Percentiles rank a stretch among this genome's conserved stretches.
Evolutionary conservation across 495 filamentous ascomycete genomes (phyloP).

Genomic region (Pyrenopolyporus hunteri): DNA sequence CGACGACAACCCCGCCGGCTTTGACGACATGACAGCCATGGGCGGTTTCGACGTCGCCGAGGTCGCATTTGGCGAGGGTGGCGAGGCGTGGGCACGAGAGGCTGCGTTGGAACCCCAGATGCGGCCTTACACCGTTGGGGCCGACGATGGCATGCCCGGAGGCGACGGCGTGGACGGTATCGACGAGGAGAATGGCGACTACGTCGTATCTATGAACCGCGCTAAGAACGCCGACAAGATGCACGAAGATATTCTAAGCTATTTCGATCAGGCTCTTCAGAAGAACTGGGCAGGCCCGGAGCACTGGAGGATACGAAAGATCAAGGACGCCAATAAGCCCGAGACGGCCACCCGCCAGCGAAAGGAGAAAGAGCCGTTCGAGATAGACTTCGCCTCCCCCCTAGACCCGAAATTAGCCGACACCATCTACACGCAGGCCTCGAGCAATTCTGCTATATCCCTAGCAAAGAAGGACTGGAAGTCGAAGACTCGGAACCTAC

Average conservation of each 20-base stretch:
- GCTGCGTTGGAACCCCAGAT: conserved; percentile 68
- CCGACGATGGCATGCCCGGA: conserved; percentile 57
- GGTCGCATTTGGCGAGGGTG: conserved; percentile 75
- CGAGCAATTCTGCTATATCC: conserved; percentile 79
- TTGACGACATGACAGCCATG: conserved; percentile 79
- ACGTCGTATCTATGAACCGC: conserved; percentile 74
- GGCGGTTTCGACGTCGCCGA: conserved; percentile 77
- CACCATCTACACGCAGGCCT: conserved; percentile 81
- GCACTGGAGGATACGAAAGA: conserved; percentile 94
- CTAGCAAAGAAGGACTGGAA: conserved; percentile 94
- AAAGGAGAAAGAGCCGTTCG: conserved; percentile 96
- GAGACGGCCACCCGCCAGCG: conserved; percentile 62
- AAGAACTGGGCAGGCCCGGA: conserved; percentile 99
- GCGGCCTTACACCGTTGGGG: conserved; percentile 61
- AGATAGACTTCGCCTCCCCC: conserved; percentile 84
- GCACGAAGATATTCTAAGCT: conserved; percentile 92
- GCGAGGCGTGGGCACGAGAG: conserved; percentile 73
- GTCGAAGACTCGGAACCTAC: conserved; percentile 87
- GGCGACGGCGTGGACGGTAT: conserved; percentile 68
- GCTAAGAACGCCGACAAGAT: conserved; percentile 62
- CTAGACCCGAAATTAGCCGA: conserved; percentile 75
- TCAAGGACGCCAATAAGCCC: conserved; percentile 79
- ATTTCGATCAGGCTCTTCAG: conserved; percentile 92
- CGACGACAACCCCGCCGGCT: conserved; percentile 76
- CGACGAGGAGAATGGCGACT: conserved; percentile 65